Evolutionary conservation across 805 yeast genomes (phyloP).

Genomic region (Starmerella bombicola): DNA sequence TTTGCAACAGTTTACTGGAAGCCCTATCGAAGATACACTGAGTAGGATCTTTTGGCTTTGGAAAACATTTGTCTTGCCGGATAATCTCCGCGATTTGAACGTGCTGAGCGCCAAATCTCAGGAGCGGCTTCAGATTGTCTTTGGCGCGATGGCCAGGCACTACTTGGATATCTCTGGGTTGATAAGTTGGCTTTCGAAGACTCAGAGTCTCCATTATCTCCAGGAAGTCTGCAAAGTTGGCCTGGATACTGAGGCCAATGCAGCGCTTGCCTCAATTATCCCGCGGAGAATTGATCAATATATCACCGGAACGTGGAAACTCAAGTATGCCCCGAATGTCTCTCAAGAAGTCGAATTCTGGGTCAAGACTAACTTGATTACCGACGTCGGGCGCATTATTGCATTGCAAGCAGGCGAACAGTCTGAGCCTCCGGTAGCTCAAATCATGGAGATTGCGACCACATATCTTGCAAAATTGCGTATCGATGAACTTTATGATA

Average conservation of each 20-base stretch:
- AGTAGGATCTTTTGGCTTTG: neutral
- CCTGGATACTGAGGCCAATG: slow-evolving; percentile 18
- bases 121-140: slow-evolving; percentile 5
- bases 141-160: slow-evolving; percentile 21
- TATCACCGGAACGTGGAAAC: slow-evolving; percentile 10
- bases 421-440: neutral
- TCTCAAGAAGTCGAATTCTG: slow-evolving; percentile 1
- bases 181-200: slow-evolving; percentile 3
- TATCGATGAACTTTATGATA: slow-evolving; percentile 45
- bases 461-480: slow-evolving; percentile 33
- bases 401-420: slow-evolving; percentile 4
- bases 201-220: neutral
- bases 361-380: slow-evolving; percentile 3
- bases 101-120: neutral
- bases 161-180: slow-evolving; percentile 10
- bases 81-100: neutral
- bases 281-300: slow-evolving; percentile 14
- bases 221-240: slow-evolving; percentile 17
- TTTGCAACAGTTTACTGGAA: neutral
- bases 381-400: slow-evolving; percentile 1
- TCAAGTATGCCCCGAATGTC: slow-evolving; percentile 8
- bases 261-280: slow-evolving; percentile 16
- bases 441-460: slow-evolving; percentile 4
- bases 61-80: neutral
- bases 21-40: neutral